These are phyloP conservation scores for Calonectria henricotiae DNA, from an alignment of 2,329 filamentous ascomycete genomes.

Conservation along the genomic window DNA sequence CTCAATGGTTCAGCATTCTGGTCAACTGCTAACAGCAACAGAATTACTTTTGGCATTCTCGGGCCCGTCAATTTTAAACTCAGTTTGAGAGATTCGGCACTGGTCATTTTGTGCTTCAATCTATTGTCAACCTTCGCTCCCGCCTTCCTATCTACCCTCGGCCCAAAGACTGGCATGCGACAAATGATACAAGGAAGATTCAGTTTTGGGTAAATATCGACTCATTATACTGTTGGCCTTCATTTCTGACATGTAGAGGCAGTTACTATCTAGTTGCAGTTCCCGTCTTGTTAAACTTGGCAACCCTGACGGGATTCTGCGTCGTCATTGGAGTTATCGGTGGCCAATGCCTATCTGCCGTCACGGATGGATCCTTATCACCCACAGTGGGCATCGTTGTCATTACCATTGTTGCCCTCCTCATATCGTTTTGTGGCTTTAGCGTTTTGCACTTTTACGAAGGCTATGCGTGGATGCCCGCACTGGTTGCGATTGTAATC, in stretches of 20 bases:
- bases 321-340: conserved; percentile 9
- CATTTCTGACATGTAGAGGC: background rate
- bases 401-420: background rate
- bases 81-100: background rate
- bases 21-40: background rate
- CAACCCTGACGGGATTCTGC: conserved; percentile 16
- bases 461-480: conserved; percentile 13
- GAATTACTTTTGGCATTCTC: conserved; percentile 15
- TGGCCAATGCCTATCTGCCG: conserved; percentile 1
- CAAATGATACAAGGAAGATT: conserved; percentile 23
- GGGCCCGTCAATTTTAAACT: background rate
- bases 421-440: conserved; percentile 10
- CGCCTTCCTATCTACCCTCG: conserved; percentile 10
- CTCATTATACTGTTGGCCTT: too few relatives aligned
- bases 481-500: conserved; percentile 2
- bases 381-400: conserved; percentile 1
- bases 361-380: background rate
- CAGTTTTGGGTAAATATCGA: background rate
- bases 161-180: conserved; percentile 14
- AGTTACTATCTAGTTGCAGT: conserved; percentile 4
- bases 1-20: too few relatives aligned
- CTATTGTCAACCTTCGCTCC: conserved; percentile 12
- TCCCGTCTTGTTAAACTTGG: background rate
- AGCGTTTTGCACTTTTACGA: conserved; percentile 8
- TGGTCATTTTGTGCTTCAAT: conserved; percentile 13